Conservation (phyloP, 805 yeast species). For the Kodamaea leandrae region DNA sequence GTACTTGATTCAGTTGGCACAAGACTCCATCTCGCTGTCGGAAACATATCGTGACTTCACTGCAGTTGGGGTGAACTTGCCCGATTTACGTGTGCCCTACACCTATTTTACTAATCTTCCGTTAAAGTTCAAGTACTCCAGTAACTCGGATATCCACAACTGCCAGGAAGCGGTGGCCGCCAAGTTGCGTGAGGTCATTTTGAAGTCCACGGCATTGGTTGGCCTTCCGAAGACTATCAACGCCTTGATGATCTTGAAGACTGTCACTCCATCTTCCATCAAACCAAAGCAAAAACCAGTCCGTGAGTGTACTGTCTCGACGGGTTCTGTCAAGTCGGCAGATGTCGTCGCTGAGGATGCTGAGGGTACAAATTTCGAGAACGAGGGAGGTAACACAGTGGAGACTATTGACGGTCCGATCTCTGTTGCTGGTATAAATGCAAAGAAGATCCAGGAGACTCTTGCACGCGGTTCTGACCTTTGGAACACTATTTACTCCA, state of each 20-base stretch:
- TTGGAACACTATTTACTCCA: conserved; percentile 70
- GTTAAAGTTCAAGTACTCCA: conserved; percentile 32
- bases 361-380: conserved; percentile 36
- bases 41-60: conserved; percentile 36
- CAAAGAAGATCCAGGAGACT: conserved; percentile 21
- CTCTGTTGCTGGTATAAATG: conserved; percentile 28
- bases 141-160: conserved; percentile 34
- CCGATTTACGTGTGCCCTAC: conserved; percentile 41
- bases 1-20: conserved; percentile 34
- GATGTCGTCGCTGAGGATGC: conserved; percentile 39
- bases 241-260: conserved; percentile 61
- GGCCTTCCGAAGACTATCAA: conserved; percentile 88
- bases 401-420: conserved; percentile 45
- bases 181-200: conserved; percentile 69
- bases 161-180: conserved; percentile 41
- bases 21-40: conserved; percentile 39
- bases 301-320: conserved; percentile 28
- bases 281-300: conserved; percentile 24
- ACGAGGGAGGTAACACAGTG: conserved; percentile 7
- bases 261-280: conserved; percentile 56
- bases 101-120: conserved; percentile 38
- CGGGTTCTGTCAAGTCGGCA: conserved; percentile 36
- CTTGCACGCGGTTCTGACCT: conserved; percentile 55
- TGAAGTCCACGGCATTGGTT: conserved; percentile 74
- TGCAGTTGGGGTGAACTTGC: conserved; percentile 42